phyloP scores from a whole-genome alignment of 768 basidiomycete genomes.

The Cystobasidiopsis lactophilus region DNA sequence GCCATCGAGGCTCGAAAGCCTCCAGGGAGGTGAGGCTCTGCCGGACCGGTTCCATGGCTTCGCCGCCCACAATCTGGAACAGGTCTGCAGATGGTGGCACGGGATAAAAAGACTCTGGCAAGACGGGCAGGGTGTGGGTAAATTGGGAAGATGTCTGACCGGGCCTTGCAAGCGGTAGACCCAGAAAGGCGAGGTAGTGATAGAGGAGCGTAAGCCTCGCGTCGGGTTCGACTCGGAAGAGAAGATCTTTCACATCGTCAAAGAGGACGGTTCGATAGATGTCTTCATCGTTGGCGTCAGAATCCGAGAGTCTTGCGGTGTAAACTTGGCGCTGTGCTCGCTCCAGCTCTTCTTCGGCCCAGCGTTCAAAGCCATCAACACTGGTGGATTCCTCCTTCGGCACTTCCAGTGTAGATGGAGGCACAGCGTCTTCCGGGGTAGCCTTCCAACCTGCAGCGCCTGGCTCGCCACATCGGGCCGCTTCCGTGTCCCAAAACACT shows the following conservation, averaged over 20 bases:
- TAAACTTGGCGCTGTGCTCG: conserved; percentile 4
- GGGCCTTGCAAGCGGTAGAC: conserved; percentile 24
- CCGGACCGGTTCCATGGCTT: conserved; percentile 23
- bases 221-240: conserved; percentile 22
- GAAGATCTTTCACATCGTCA: conserved; percentile 23
- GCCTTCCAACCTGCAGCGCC: conserved; percentile 23
- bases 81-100: neutral
- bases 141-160: conserved; percentile 23
- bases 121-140: neutral
- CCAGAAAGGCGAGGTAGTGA: conserved; percentile 25
- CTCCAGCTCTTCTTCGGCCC: conserved; percentile 20
- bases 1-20: conserved; percentile 18
- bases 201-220: conserved; percentile 24
- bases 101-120: conserved; percentile 16
- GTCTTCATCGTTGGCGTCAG: conserved; percentile 24
- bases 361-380: conserved; percentile 20
- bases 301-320: conserved; percentile 20
- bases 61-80: conserved; percentile 22
- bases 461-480: conserved; percentile 24
- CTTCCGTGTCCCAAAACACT: conserved; percentile 26
- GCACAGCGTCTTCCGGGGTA: conserved; percentile 1
- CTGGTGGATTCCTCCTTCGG: neutral
- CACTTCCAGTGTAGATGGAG: neutral
- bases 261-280: conserved; percentile 26
- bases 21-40: conserved; percentile 11